Evolutionary conservation across 495 filamentous ascomycete genomes (phyloP).

Genomic region (Penicillium macrosclerotiorum): DNA sequence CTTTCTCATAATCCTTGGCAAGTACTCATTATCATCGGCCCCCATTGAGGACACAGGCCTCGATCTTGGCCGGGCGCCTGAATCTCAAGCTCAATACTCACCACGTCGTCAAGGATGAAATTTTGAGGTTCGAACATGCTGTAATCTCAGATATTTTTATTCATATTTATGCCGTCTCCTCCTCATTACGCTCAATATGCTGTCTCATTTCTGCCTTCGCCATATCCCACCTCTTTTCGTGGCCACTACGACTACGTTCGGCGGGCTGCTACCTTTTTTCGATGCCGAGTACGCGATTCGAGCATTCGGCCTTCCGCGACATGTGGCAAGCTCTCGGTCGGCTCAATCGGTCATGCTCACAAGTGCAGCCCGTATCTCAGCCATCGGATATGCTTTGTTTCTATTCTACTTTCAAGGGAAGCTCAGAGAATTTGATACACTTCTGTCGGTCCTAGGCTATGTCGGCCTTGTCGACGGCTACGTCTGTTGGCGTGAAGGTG

Average conservation of each 20-base stretch:
- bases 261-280: slow-evolving; percentile 28
- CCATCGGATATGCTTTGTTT: slow-evolving; percentile 26
- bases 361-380: slow-evolving; percentile 26
- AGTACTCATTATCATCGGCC: too few relatives aligned
- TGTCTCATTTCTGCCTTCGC: slow-evolving; percentile 10
- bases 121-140: too few relatives aligned
- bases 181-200: slow-evolving; percentile 15
- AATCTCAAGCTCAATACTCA: too few relatives aligned
- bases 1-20: too few relatives aligned
- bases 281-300: slow-evolving; percentile 26
- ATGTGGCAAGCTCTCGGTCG: slow-evolving; percentile 22
- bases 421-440: slow-evolving; percentile 27
- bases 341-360: slow-evolving; percentile 26
- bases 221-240: slow-evolving; percentile 31
- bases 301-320: slow-evolving; percentile 31
- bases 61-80: too few relatives aligned
- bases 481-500: slow-evolving; percentile 33
- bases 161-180: too few relatives aligned
- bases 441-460: slow-evolving; percentile 30
- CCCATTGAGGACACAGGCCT: too few relatives aligned
- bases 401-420: slow-evolving; percentile 22
- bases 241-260: slow-evolving; percentile 26
- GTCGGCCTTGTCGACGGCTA: slow-evolving; percentile 24
- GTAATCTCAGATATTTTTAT: too few relatives aligned
- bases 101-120: too few relatives aligned